A percentile compares a stretch with the other conserved stretches of the same genome.
Evolutionary conservation across 331 rosid genomes (phyloP).

Genomic region (Malus hybrid): DNA sequence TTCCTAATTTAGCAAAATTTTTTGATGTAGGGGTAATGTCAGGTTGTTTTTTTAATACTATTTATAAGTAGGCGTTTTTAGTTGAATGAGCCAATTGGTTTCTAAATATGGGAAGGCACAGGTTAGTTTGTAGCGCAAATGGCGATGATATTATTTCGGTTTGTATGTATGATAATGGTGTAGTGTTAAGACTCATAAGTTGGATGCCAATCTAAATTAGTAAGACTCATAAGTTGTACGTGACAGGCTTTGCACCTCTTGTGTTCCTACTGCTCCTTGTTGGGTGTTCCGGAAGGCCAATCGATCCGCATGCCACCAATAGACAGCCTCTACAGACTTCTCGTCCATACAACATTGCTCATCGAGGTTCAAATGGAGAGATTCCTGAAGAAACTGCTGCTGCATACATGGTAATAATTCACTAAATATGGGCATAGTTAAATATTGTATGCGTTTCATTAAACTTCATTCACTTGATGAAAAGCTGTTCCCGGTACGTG

Average conservation of each 20-base stretch:
- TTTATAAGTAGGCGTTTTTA: not conserved
- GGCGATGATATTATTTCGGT: not conserved
- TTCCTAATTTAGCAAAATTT: not conserved
- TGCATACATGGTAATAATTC: slow-evolving; percentile 57
- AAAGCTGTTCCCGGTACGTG: not conserved
- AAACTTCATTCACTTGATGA: not conserved
- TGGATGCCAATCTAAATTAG: no score
- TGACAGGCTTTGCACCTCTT: slow-evolving; percentile 42
- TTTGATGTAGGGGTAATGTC: not conserved
- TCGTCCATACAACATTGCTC: slow-evolving; percentile 82
- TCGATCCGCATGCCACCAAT: slow-evolving; percentile 40
- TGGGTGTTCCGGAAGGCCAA: slow-evolving; percentile 64
- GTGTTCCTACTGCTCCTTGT: slow-evolving; percentile 39
- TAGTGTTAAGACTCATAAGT: not conserved
- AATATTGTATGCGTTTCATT: no score
- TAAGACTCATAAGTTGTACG: no score
- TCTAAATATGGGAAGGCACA: not conserved
- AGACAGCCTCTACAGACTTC: slow-evolving; percentile 60
- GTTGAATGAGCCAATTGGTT: not conserved
- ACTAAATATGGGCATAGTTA: no score
- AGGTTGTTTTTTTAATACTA: not conserved
- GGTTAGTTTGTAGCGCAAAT: not conserved
- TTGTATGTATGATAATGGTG: not conserved
- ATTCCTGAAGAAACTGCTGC: slow-evolving; percentile 87
- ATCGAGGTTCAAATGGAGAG: slow-evolving; percentile 96